Base-by-base conservation (phyloP, 2,329 filamentous ascomycete genomes). In the Neoscytalidium dimidiatum region DNA sequence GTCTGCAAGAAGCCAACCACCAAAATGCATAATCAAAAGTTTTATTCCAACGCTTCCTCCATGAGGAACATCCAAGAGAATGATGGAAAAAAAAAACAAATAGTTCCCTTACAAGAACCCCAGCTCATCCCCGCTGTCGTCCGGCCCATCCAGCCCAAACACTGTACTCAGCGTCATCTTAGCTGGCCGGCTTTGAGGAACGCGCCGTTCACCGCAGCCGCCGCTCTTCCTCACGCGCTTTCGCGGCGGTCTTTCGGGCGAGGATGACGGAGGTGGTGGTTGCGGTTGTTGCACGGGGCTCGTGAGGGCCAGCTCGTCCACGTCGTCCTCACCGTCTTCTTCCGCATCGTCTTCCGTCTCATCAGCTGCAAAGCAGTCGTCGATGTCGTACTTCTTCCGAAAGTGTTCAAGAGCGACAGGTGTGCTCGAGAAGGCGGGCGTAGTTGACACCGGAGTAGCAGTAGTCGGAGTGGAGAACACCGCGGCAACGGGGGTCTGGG, bases 71-170 rank as follows among this genome's bases (percentile, higher is more conserved):
- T 1, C 3, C 38, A 41, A 41, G 8, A 41, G 38, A 52, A 19
- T 17, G 3, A 17, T 5, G 44, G 11, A 13, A 9, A 28, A 31
- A 8, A 52, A 29, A 7, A 52, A 21, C 6, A 1, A 29, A 51
- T 2, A 26, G 38, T 14, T 9, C 38, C 5, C 13, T 28, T 35
- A 64, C 29, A 57, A 11, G 31, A 64, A 49, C n/a, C 62, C 41
- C 17, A 64, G 43, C 41, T 64, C 62, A n/a, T 64, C 62, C 9
- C 31, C 62, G 29, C 62, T 64, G 5, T 56, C 53, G 21, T 44
- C 62, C 17, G 41, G 35, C 17, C 51, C 62, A n/a, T 64, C 49
- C 19, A 62, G 19, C 5, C 57, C 57, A 17, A 62, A 62, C 17
- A 29, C 41, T 11, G 57, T 29, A 43, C 57, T 62, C 43, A 62